A percentile compares a stretch with the other conserved stretches of the same genome.
phyloP scores from a whole-genome alignment of 2,329 filamentous ascomycete genomes.

The Pseudovirgaria hyperparasitica region DNA sequence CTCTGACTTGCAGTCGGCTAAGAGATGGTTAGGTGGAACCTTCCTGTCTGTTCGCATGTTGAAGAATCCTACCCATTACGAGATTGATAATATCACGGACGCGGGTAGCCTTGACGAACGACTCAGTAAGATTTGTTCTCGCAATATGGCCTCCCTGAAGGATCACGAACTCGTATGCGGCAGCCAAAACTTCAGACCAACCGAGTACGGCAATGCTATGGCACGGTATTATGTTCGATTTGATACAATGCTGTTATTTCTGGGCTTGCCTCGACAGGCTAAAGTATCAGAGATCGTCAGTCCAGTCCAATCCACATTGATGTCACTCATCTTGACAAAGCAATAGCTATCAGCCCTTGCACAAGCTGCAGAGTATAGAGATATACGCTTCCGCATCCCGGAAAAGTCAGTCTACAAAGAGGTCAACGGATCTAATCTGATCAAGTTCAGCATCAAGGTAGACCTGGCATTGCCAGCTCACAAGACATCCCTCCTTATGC shows the following conservation, averaged over 20 bases:
- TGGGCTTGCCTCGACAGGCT: conserved; percentile 48
- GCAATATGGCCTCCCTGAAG: conserved; percentile 53
- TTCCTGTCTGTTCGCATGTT: conserved; percentile 66
- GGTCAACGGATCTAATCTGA: conserved; percentile 55
- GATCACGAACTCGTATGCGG: conserved; percentile 44
- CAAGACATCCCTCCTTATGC: conserved; percentile 68
- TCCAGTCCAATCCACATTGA: conserved; percentile 4
- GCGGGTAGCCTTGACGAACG: conserved; percentile 45
- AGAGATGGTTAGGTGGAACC: conserved; percentile 62
- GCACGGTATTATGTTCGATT: conserved; percentile 71
- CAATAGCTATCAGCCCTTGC: conserved; percentile 51
- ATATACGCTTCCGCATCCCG: conserved; percentile 55
- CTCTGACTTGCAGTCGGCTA: conserved; percentile 49
- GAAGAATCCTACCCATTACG: conserved; percentile 59
- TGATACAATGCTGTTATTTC: conserved; percentile 61
- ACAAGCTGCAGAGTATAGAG: conserved; percentile 59
- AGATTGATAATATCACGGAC: conserved; percentile 41
- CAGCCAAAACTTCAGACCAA: conserved; percentile 42
- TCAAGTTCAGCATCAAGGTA: conserved; percentile 59
- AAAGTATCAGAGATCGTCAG: conserved; percentile 57
- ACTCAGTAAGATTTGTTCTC: conserved; percentile 58
- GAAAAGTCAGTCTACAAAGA: conserved; percentile 60
- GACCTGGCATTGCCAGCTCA: conserved; percentile 53
- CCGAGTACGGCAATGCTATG: conserved; percentile 68
- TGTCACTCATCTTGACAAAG: conserved; percentile 4